Conservation (phyloP, 2,329 filamentous ascomycete genomes). For the Pestalotiopsis sp. region DNA sequence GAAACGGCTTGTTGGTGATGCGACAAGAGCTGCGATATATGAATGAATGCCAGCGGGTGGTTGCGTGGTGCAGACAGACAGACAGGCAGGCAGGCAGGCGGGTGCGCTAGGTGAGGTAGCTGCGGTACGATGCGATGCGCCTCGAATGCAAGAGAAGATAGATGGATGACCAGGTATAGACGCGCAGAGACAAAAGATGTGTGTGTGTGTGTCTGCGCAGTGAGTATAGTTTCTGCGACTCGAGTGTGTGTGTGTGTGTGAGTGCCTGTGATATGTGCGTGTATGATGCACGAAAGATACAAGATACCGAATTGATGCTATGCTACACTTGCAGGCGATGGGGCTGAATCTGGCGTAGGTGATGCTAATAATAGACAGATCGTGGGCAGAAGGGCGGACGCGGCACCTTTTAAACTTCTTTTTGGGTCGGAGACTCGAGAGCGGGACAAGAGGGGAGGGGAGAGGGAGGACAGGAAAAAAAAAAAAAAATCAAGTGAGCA, state of each 20-base stretch:
- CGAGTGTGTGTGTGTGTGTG: background rate
- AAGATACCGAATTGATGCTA: slow-evolving; percentile 10
- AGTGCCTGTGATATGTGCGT: slow-evolving; percentile 20
- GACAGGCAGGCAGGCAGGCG: background rate
- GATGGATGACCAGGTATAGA: slow-evolving; percentile 22
- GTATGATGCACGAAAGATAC: slow-evolving; percentile 7
- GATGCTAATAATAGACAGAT: slow-evolving; percentile 57
- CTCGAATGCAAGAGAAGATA: background rate
- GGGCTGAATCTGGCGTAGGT: slow-evolving; percentile 54
- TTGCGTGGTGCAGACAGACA: background rate
- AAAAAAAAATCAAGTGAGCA: background rate
- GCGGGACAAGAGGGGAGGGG: slow-evolving; percentile 22
- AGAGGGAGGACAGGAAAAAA: background rate
- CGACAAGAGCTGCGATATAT: slow-evolving; percentile 12
- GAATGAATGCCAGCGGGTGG: slow-evolving; percentile 1
- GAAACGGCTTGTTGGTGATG: slow-evolving; percentile 22
- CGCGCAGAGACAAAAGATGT: slow-evolving; percentile 18
- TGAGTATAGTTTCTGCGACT: slow-evolving; percentile 1
- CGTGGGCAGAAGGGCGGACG: slow-evolving; percentile 29
- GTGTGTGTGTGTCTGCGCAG: background rate
- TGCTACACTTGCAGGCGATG: slow-evolving; percentile 39
- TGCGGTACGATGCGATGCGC: background rate
- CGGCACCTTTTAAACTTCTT: slow-evolving; percentile 35
- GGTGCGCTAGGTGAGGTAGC: background rate
- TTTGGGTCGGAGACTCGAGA: slow-evolving; percentile 14